Evolutionary conservation across 345 rosid species (phyloP).

Genomic region (Iberis pinnata): DNA sequence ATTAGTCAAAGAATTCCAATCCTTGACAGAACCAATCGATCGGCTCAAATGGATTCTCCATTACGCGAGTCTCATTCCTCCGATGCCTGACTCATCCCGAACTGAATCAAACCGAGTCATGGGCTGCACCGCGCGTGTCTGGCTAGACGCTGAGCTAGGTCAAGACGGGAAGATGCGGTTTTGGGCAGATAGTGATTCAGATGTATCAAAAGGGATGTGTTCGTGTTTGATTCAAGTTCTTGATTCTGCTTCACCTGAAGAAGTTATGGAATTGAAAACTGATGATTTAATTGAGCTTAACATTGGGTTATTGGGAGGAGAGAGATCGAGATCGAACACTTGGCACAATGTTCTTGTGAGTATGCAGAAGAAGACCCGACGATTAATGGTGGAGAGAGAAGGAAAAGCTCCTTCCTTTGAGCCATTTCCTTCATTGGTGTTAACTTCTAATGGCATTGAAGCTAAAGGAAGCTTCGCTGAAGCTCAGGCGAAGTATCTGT

Average conservation of each 20-base stretch:
- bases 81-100: constrained; percentile 49
- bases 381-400: constrained; percentile 48
- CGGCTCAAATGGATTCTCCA: constrained; percentile 67
- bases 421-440: constrained; percentile 71
- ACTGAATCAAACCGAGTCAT: constrained; percentile 72
- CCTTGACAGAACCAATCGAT: constrained; percentile 51
- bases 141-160: constrained; percentile 67
- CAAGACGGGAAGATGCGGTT: constrained; percentile 62
- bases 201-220: constrained; percentile 72
- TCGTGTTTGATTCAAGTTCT: constrained; percentile 61
- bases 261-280: constrained; percentile 59
- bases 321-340: constrained; percentile 77
- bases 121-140: constrained; percentile 94
- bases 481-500: constrained; percentile 87
- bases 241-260: constrained; percentile 65
- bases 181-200: constrained; percentile 79
- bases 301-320: constrained; percentile 50
- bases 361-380: constrained; percentile 87
- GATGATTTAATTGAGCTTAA: constrained; percentile 67
- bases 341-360: constrained; percentile 88
- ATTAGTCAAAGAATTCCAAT: constrained; percentile 56
- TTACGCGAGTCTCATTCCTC: constrained; percentile 50
- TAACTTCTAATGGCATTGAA: constrained; percentile 50
- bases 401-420: constrained; percentile 50
- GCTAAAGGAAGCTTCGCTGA: constrained; percentile 90